phyloP scores from a whole-genome alignment of 2,329 filamentous ascomycete species.

The Dichotomopilus funicola region DNA sequence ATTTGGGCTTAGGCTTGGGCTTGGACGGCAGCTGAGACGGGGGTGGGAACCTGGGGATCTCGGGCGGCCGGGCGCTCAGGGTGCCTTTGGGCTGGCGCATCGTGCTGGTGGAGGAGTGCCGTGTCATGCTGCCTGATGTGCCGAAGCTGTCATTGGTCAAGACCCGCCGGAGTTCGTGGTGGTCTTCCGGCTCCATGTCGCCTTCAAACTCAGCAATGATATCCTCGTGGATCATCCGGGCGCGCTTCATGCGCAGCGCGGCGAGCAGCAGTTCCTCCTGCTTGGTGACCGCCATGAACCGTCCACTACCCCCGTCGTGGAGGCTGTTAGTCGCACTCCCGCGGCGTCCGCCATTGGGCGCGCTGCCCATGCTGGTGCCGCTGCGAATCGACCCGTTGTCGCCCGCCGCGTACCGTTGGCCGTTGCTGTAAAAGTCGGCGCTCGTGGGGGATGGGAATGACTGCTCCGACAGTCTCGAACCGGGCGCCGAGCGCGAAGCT shows the following conservation, averaged over 20 bases:
- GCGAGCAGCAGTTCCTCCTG: conserved; percentile 54
- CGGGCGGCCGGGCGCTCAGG: conserved; percentile 18
- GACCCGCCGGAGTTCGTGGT: conserved; percentile 16
- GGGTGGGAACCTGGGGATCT: neutral
- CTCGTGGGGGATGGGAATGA: conserved; percentile 49
- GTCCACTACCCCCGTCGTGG: conserved; percentile 30
- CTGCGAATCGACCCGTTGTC: conserved; percentile 32
- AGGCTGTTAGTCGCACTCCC: conserved; percentile 20
- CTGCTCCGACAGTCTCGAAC: conserved; percentile 17
- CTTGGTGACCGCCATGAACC: conserved; percentile 51
- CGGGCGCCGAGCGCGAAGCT: conserved; percentile 14
- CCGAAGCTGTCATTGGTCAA: conserved; percentile 18
- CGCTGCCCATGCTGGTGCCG: conserved; percentile 18
- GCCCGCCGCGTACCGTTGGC: conserved; percentile 18
- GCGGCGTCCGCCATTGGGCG: conserved; percentile 10
- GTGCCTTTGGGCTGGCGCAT: conserved; percentile 18
- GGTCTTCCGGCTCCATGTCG: conserved; percentile 21
- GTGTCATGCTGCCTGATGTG: conserved; percentile 16
- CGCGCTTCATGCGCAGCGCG: conserved; percentile 50
- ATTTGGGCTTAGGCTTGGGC: neutral
- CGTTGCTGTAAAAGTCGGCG: conserved; percentile 42
- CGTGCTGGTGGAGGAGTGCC: conserved; percentile 23
- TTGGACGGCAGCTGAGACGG: neutral
- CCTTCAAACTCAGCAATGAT: conserved; percentile 39
- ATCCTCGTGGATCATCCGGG: conserved; percentile 44